These are phyloP conservation scores for Peniophora sp. DNA, from an alignment of 1,284 basidiomycete genomes.

Conservation along the genomic window DNA sequence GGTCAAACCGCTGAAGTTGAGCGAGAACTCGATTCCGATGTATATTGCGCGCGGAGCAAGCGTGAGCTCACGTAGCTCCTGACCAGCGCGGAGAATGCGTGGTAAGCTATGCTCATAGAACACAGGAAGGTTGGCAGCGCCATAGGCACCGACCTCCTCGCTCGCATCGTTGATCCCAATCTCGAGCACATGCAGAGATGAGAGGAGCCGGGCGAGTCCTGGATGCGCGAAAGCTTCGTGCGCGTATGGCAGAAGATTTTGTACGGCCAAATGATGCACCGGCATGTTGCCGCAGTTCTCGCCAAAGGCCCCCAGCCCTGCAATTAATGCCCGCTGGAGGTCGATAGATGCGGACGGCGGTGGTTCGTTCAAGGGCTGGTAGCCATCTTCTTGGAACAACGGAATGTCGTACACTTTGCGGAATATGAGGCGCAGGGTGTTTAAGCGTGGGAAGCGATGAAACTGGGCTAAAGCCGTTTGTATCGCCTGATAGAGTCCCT, in stretches of 20 bases:
- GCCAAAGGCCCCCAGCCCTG: no score
- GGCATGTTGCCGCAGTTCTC: no score
- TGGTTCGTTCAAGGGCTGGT: not conserved
- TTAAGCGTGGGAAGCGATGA: not conserved
- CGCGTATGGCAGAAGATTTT: no score
- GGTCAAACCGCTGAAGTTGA: not conserved
- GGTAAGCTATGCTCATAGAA: not conserved
- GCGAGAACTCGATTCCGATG: not conserved
- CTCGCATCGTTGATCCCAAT: not conserved
- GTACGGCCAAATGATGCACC: no score
- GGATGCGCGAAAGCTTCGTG: no score
- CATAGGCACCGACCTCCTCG: not conserved
- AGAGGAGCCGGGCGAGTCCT: no score
- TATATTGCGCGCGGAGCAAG: not conserved
- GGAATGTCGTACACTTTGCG: not conserved
- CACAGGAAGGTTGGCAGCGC: not conserved
- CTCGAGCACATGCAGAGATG: not conserved
- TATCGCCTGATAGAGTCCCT: not conserved
- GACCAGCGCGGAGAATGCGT: not conserved
- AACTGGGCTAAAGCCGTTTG: not conserved
- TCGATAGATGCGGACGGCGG: no score
- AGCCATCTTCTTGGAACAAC: not conserved
- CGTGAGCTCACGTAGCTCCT: not conserved
- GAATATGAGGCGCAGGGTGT: not conserved
- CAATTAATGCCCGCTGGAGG: no score